Evolutionary conservation across 805 yeast species (phyloP), one percentile per base, ranked within the genome.

Genomic region (Lachancea sp.): DNA sequence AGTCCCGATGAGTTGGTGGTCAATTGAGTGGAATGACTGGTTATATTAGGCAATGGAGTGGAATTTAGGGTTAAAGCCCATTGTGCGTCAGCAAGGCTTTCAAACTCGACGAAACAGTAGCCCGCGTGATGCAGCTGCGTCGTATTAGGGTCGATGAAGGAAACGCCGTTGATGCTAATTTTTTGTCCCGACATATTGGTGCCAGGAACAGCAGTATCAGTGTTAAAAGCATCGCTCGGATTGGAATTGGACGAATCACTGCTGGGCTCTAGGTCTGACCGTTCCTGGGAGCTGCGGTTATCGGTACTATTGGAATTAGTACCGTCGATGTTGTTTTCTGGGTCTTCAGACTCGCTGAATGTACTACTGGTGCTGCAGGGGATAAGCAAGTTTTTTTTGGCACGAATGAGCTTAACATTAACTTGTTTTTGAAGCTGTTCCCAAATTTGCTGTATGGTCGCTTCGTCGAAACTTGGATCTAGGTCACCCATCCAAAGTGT

Each of bases 401-500:
- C 72, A 36, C 76, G 75, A 44, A 83, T 83, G 28, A 83, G 67
- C 59, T 83, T 83, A 21, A 81, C 88, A 21, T 67, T 60, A 20
- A 83, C 90, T 22, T 66, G 56, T 49, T 74, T 75, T 40, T 73
- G 70, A 37, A 78, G 51, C 19, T 72, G 63, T 22, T 68, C 67
- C 87, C 88, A 82, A 59, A 85, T 67, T 34, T 76, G 65, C 36
- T 70, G 67, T 12, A 76, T 66, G 18, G 77, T 75, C 3, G 64
- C 67, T 56, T 83, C 92, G 55, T 80, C 86, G 53, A 82, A 75
- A 75, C 82, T 76, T 1, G 90, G 86, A 55, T 83, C 90, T 49
- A 83, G 65, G 60, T 83, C 92, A 8, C 94, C 94, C 94, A 83
- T 83, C 94, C 94, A 83, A 23, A 83, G 64, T 1, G 94, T 83